Evolutionary conservation across 192 early-diverging fungal species (phyloP).

Genomic region (Coemansia sp.): DNA sequence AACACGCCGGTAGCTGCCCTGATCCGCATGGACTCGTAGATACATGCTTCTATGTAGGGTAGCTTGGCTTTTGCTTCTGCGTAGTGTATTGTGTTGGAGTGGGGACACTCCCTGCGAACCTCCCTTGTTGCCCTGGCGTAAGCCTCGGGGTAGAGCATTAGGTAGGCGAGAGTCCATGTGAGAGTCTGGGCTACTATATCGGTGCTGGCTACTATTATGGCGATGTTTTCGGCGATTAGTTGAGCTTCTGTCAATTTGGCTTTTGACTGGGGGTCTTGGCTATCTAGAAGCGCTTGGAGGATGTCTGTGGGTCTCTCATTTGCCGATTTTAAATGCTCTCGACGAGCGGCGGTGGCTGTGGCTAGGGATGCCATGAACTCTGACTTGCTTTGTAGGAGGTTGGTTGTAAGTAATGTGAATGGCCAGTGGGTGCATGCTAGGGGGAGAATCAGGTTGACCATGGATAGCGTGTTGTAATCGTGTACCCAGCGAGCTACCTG

Average conservation of each 20-base stretch:
- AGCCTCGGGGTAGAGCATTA: slow-evolving; percentile 29
- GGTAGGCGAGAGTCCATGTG: slow-evolving; percentile 33
- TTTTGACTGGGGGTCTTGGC: slow-evolving; percentile 37
- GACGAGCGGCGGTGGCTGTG: slow-evolving; percentile 2
- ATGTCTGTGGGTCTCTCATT: slow-evolving; percentile 38
- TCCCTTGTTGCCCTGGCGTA: slow-evolving; percentile 22
- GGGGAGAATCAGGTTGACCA: slow-evolving; percentile 11
- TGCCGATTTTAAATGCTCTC: neutral
- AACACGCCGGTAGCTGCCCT: slow-evolving; percentile 18
- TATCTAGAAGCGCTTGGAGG: slow-evolving; percentile 42
- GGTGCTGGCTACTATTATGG: slow-evolving; percentile 33
- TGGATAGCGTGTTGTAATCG: slow-evolving; percentile 18
- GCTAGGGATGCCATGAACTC: slow-evolving; percentile 22
- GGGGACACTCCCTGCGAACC: slow-evolving; percentile 25
- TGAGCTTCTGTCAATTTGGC: slow-evolving; percentile 28
- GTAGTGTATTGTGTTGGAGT: slow-evolving; percentile 23
- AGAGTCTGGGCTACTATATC: slow-evolving; percentile 39
- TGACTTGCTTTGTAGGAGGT: slow-evolving; percentile 9
- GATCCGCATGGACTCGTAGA: slow-evolving; percentile 46
- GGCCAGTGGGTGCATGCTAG: slow-evolving; percentile 6
- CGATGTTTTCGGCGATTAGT: slow-evolving; percentile 33
- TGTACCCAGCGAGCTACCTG: slow-evolving; percentile 23
- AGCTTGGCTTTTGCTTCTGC: slow-evolving; percentile 22
- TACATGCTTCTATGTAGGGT: slow-evolving; percentile 41
- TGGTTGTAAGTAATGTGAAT: neutral